phyloP scores from a whole-genome alignment of 2,329 filamentous ascomycete genomes.

The Alternaria infectoria region DNA sequence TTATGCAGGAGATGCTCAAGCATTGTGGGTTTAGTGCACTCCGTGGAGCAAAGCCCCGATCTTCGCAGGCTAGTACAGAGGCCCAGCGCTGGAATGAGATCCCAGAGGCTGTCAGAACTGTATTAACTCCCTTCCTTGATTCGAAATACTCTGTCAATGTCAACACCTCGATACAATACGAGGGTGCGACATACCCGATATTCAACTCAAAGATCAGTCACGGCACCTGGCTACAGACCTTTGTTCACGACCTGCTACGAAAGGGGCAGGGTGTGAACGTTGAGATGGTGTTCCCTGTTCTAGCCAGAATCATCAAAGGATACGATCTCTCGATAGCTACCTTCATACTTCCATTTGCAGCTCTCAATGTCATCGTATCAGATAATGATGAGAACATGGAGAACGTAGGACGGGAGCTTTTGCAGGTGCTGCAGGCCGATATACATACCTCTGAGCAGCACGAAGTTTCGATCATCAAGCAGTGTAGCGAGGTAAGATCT shows the following conservation, averaged over 20 bases:
- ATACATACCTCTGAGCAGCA: conserved; percentile 60
- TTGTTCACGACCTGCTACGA: conserved; percentile 82
- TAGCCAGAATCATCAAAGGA: conserved; percentile 81
- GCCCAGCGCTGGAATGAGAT: conserved; percentile 79
- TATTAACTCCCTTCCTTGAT: conserved; percentile 83
- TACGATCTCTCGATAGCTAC: conserved; percentile 86
- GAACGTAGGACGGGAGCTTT: conserved; percentile 74
- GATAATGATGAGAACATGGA: conserved; percentile 68
- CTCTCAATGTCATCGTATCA: conserved; percentile 81
- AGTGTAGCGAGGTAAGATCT: conserved; percentile 79
- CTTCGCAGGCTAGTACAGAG: conserved; percentile 62
- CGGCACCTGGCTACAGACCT: conserved; percentile 78
- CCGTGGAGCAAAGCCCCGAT: conserved; percentile 58
- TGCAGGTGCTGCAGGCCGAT: conserved; percentile 72
- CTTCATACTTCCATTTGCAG: conserved; percentile 87
- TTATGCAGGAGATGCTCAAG: conserved; percentile 88
- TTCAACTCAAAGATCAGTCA: conserved; percentile 74
- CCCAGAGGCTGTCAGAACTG: conserved; percentile 77
- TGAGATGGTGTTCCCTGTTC: conserved; percentile 77
- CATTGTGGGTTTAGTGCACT: conserved; percentile 73
- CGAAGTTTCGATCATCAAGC: conserved; percentile 76
- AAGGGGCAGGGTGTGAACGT: conserved; percentile 77
- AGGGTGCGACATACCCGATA: conserved; percentile 70
- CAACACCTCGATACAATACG: conserved; percentile 37
- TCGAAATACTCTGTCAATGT: conserved; percentile 77